A percentile compares a stretch with the other conserved stretches of the same genome.
These are phyloP conservation scores for Neurospora hispaniola DNA, from an alignment of 495 filamentous ascomycete species.

Conservation along the genomic window DNA sequence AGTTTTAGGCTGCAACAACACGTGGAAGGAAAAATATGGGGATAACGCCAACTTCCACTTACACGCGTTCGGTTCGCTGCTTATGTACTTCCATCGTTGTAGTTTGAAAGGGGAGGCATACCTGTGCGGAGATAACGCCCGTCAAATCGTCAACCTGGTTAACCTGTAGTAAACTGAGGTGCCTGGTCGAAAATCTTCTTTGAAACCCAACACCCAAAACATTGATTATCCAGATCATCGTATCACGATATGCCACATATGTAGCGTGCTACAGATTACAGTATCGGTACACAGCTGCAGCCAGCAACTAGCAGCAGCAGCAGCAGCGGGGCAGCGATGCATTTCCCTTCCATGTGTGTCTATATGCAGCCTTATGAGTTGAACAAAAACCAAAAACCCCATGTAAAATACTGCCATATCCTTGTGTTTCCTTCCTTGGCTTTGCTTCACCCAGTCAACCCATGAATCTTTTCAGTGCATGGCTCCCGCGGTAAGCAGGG, in stretches of 20 bases:
- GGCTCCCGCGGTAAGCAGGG: neutral
- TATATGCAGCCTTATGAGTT: neutral
- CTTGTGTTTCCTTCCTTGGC: neutral
- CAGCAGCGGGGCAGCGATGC: neutral
- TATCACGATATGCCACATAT: neutral
- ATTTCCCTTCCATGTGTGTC: neutral
- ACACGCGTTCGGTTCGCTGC: neutral
- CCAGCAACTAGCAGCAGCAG: neutral
- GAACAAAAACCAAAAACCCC: neutral
- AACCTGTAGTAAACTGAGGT: neutral
- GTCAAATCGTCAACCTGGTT: neutral
- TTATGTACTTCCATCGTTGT: neutral
- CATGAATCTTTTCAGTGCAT: neutral
- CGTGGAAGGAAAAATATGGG: neutral
- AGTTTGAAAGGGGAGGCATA: neutral
- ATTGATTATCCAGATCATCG: neutral
- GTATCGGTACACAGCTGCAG: neutral
- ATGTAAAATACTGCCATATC: neutral
- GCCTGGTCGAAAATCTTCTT: neutral
- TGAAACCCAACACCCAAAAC: neutral
- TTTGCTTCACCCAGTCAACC: neutral
- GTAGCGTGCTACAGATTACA: neutral
- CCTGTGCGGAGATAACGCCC: neutral
- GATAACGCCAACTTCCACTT: neutral
- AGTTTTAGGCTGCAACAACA: neutral